A percentile compares a stretch with the other conserved stretches of the same genome.
phyloP scores from a whole-genome alignment of 768 basidiomycete species.

The Podaxis pistillaris region DNA sequence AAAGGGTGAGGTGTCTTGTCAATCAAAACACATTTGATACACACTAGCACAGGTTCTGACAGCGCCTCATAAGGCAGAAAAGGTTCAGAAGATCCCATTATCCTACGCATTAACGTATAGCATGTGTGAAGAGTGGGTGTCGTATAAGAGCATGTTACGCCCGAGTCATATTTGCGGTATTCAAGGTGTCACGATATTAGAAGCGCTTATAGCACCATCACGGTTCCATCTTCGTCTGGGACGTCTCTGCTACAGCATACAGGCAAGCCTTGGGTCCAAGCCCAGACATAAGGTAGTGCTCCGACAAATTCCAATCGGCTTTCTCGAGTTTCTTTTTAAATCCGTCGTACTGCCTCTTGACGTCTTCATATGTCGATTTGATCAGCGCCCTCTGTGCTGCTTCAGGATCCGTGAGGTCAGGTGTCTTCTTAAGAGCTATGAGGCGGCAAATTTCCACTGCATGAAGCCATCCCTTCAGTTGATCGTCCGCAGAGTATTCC shows the following conservation, averaged over 20 bases:
- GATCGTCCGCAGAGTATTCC: slow-evolving; percentile 43
- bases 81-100: background rate
- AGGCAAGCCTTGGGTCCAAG: slow-evolving; percentile 10
- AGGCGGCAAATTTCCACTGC: slow-evolving; percentile 22
- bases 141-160: background rate
- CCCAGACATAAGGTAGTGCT: slow-evolving; percentile 5
- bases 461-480: slow-evolving; percentile 56
- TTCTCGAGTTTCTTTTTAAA: slow-evolving; percentile 1
- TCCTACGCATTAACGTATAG: background rate
- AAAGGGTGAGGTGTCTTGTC: background rate
- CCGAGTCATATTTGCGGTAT: background rate
- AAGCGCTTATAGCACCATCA: background rate
- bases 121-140: background rate
- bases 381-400: background rate
- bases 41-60: background rate
- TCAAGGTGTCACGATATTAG: background rate
- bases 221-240: background rate
- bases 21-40: background rate
- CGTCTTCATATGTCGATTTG: background rate
- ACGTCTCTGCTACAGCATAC: background rate
- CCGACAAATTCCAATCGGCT: slow-evolving; percentile 8
- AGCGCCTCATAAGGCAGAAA: background rate
- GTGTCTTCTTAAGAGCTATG: background rate
- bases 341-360: background rate
- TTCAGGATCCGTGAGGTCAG: background rate